Percentiles rank a stretch among this genome's conserved stretches.
These are phyloP conservation scores for Diplodia scrobiculata DNA, from an alignment of 2,329 filamentous ascomycete species.

Conservation along the genomic window DNA sequence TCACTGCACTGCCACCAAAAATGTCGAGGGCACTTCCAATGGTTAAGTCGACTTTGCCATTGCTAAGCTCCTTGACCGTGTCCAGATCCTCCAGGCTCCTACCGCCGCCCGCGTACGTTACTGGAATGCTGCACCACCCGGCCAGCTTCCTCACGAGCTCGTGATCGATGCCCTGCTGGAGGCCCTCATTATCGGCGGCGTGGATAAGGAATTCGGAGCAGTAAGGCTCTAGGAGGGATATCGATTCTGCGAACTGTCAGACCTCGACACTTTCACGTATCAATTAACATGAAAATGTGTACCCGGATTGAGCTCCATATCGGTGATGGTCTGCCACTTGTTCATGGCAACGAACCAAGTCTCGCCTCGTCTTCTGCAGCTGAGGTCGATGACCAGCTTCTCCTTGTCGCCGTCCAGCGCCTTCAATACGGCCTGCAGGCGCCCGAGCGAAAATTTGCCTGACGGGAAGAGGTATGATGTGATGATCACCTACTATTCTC, in stretches of 20 bases:
- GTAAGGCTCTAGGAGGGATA: conserved; percentile 79
- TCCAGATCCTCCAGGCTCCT: conserved; percentile 79
- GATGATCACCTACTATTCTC: conserved; percentile 77
- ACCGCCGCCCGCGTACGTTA: conserved; percentile 96
- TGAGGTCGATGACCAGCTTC: conserved; percentile 92
- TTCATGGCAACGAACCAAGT: conserved; percentile 98
- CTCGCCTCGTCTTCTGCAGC: conserved; percentile 74
- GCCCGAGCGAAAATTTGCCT: conserved; percentile 75
- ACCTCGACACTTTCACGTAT: neutral
- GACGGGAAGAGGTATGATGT: conserved; percentile 92
- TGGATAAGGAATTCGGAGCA: conserved; percentile 97
- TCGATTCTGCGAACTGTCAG: conserved; percentile 63
- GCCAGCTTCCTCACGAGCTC: conserved; percentile 74
- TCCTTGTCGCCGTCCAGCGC: conserved; percentile 72
- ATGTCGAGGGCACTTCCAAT: conserved; percentile 96
- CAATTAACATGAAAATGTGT: conserved; percentile 32
- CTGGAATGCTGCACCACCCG: conserved; percentile 85
- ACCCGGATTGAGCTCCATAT: conserved; percentile 92
- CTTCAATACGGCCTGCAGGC: conserved; percentile 72
- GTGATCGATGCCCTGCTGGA: conserved; percentile 89
- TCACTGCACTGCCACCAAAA: conserved; percentile 85
- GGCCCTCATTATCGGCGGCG: conserved; percentile 92
- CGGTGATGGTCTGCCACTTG: conserved; percentile 97
- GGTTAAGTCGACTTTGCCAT: conserved; percentile 83
- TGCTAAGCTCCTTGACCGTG: conserved; percentile 74